Base-by-base conservation (phyloP, 768 basidiomycete species). In the Pleurotus eryngii region DNA sequence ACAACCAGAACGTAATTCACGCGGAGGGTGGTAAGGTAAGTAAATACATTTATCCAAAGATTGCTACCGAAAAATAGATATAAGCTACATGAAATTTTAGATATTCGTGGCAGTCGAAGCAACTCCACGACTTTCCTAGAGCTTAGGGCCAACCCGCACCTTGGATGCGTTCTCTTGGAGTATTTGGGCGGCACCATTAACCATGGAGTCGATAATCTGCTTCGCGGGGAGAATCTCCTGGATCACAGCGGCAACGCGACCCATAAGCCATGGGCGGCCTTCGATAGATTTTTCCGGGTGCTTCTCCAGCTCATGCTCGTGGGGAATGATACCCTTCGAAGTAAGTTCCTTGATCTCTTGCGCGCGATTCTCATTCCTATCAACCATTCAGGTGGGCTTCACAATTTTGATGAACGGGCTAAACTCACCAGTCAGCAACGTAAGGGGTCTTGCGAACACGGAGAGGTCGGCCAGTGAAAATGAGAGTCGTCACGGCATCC, bases 381-480 rank as follows among this genome's bases (percentile, higher is more conserved):
- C 51, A 17, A 1, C 56, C 20, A 22, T 2, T 20, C 11, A 27
- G 8, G 11, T 35, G 11, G 9, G 30, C 8, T 35, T 3, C 30
- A 35, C 11, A 11, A 2, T 11, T 26, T 35, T 8, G 11, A 35
- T 9, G 30, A 35, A 11, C 1, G 30, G 30, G 30, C 30, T 11
- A 35, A 8, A 73, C 78, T 43, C 64, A 89, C 90, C 93, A 94
- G 61, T 93, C 85, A 14, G 85, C 85, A 59, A 96, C 82, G 68
- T 93, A 97, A 15, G 89, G 84, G 2, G 92, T 94, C 68, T 86
- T 84, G 61, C 86, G 74, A 38, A 96, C 93, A 39, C 95, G 84
- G 63, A 97, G 75, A 17, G 95, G 95, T 30, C 95, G 85, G 9
- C 94, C 94, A 45, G 92, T 91, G 74, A 84, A 94, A 65, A 96